Base-by-base conservation (phyloP, 2,329 filamentous ascomycete genomes). In the Leptographium radiaticola region DNA sequence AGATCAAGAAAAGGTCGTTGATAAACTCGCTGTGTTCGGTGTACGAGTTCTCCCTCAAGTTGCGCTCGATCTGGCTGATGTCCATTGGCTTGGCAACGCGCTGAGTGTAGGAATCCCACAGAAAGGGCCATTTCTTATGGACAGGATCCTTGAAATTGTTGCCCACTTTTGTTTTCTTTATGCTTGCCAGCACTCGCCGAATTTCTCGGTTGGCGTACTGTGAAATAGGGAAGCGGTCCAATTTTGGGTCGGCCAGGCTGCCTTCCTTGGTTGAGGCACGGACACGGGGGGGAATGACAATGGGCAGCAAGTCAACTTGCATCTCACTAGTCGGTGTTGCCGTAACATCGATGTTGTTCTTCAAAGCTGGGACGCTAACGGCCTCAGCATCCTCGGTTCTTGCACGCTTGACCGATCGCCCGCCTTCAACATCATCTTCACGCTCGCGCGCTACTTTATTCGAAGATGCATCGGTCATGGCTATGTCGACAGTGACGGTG, bases 141-240 rank as follows among this genome's bases (percentile, higher is more conserved):
- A 97, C 93, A 0, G 93, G 84, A 44, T 83, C 77, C 58, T 81
- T 77, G 71, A 95, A 97, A 53, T 84, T 79, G 8, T 71, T 70
- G 2, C 91, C 87, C 56, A 84, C 81, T 65, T 91, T 89, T 48
- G 88, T 90, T 69, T 95, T 93, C 71, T 94, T 95, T 54, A 91
- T 75, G 52, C 84, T 83, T 36, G 81, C 84, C 51, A 91, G 71
- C 36, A 83, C 75, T 57, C 81, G 80, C 38, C 83, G 70, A 45
- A 87, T 73, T 60, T 81, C 83, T 52, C 78, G 79, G 54, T 74
- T 75, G 60, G 86, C 81, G 52, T 75, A 73, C 1, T 70, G 62
- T 1, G 83, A 83, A 53, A 89, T 77, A 1, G 71, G 66, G 49
- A 73, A 69, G 51, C 68, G 66, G 60, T 75, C 70, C 1, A 72